Evolutionary conservation across 2,329 filamentous ascomycete species (phyloP), one percentile per base, ranked within the genome.

Genomic region (Colletotrichum scovillei): DNA sequence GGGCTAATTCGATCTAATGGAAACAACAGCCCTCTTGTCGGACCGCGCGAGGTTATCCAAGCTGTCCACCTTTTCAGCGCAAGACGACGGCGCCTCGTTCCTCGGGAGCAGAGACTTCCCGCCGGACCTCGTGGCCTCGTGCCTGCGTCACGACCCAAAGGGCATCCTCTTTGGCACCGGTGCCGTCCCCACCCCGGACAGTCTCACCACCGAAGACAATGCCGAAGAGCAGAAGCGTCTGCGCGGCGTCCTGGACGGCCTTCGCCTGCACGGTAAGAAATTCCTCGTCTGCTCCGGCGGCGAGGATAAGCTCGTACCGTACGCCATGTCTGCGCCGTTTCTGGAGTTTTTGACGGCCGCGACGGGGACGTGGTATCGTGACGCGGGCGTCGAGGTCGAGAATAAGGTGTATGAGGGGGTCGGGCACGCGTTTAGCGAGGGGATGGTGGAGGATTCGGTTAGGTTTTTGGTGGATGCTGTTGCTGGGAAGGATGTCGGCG

Each of bases 101-200:
- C 79, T 97, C 0, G 94, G 95, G 3, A 95, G 93, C 70, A 84
- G 83, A 52, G 93, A 95, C 78, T 98, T 98, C 77, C 95, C 96
- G 0, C 81, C 83, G 0, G 87, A 90, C 0, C 88, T 98, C 7
- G 83, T 95, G 1, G 83, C 88, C 1, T 87, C 90, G 0, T 89
- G 95, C 35, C 84, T 87, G 26, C 88, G 88, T 67, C 90, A 88
- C 72, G 97, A 99, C 78, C 95, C 96, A 0, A 93, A 92, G 24
- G 92, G 90, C 1, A 84, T 97, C 7, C 82, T 98, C 11, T 91
- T 97, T 5, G 89, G 89, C 58, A 85, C 87, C 1, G 78, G 78
- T 0, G 72, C 81, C 5, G 78, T 88, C 22, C 67, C 59, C 4
- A 9, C 30, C 4, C 22, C 80, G 1, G 66, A 78, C 1, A 75